Base-by-base conservation (phyloP, 768 basidiomycete species). In the Boletus barrowsii region DNA sequence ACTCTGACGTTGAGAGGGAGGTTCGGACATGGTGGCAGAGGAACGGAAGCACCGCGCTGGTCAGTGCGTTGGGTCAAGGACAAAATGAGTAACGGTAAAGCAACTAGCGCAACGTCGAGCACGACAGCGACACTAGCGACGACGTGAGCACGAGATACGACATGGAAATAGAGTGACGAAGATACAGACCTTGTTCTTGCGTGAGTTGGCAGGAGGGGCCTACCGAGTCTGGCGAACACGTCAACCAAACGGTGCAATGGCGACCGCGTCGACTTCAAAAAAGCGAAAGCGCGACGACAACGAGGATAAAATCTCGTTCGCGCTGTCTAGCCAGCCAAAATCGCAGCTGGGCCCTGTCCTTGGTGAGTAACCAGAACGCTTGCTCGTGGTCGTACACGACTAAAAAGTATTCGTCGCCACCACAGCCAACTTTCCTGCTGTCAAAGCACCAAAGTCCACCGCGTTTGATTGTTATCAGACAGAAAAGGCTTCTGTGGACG, bases 371-470 rank as follows among this genome's bases (percentile, higher is more conserved):
- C 47, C 20, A 39, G 17, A 44, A 39, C 51, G 30, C 52, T 58
- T 22, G 51, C 53, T 58, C 61, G 63, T 70, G 65, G 67, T 60
- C 56, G 68, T 71, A n/a, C 54, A 57, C 52, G 45, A 35, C 42
- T 49, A 54, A 60, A 35, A n/a, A n/a, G 14, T 35, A 45, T 58
- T 10, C 24, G 41, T 59, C 54, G 51, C 61, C 47, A 58, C 56
- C 57, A 52, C 62, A 87, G 85, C 75, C 29, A 79, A 76, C 59
- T 91, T 88, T 68, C 90, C 90, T 40, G 81, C 82, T 6, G 62
- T 89, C 26, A 72, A 80, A 43, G 78, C 87, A 15, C 79, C 86
- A 3, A 60, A 73, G 51, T 73, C 76, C 15, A 90, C 82, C 3
- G 61, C 82, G 17, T 92, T 91, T 68, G 72, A 75, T 57, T 80